phyloP scores from a whole-genome alignment of 306 rosid species.

The Corylus americana region DNA sequence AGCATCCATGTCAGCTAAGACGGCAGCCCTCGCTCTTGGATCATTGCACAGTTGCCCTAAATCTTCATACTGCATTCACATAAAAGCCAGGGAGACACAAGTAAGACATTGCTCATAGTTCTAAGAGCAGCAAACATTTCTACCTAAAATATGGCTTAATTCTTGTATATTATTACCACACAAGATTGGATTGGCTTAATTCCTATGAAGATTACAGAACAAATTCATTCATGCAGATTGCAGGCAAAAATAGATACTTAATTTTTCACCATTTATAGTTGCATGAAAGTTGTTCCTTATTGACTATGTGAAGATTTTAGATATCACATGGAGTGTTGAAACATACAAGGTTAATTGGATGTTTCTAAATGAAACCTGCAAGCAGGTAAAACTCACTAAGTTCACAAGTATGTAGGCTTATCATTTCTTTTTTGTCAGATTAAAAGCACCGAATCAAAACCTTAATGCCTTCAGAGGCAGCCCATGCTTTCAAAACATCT shows the following conservation, averaged over 20 bases:
- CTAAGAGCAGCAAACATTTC: not conserved
- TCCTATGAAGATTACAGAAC: not conserved
- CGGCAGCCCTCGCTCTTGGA: conserved; percentile 75
- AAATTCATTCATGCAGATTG: not conserved
- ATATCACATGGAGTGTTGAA: no score
- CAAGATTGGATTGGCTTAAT: not conserved
- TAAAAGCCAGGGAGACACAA: conserved; percentile 21
- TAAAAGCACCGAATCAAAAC: conserved; percentile 32
- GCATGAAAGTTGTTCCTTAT: not conserved
- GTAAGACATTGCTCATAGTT: conserved; percentile 5
- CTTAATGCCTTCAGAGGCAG: conserved; percentile 75
- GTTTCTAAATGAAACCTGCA: not conserved
- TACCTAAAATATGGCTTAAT: not conserved
- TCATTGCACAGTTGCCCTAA: conserved; percentile 76
- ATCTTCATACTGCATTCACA: conserved; percentile 57
- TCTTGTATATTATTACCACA: not conserved
- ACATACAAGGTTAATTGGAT: not conserved
- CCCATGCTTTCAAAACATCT: conserved; percentile 83
- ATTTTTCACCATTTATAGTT: not conserved
- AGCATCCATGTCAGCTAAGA: conserved; percentile 90
- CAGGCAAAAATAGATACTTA: not conserved
- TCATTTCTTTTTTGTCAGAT: conserved; percentile 4
- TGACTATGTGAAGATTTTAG: not conserved
- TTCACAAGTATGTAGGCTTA: not conserved
- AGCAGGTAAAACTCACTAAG: not conserved